Percentiles rank a stretch among this genome's conserved stretches.
These are phyloP conservation scores for Asterionellopsis glacialis DNA, from an alignment of 108 stramenopile genomes.

Conservation along the genomic window DNA sequence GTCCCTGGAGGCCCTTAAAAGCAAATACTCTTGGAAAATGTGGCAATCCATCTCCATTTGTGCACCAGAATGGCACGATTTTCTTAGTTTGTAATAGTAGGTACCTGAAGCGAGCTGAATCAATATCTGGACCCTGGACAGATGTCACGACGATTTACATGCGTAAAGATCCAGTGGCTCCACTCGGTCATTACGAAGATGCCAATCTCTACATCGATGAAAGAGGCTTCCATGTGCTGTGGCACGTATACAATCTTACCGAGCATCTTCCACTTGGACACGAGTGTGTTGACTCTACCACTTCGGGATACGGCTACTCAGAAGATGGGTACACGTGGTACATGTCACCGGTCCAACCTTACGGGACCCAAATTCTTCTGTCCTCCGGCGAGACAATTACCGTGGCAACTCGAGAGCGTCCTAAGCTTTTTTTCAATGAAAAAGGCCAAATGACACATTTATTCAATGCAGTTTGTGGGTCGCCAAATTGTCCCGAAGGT, in stretches of 20 bases:
- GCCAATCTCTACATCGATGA: constrained; percentile 1
- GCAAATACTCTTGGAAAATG: constrained; percentile 3
- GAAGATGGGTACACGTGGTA: too few relatives aligned
- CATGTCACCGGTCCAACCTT: background rate
- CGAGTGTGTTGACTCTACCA: too few relatives aligned
- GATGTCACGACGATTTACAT: background rate
- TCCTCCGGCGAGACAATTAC: background rate
- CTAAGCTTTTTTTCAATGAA: constrained; percentile 1
- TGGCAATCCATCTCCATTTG: constrained; percentile 17
- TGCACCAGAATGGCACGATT: constrained; percentile 15
- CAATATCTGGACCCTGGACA: background rate
- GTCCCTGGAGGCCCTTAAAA: constrained; percentile 12
- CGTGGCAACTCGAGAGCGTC: constrained; percentile 10
- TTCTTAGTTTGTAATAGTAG: constrained; percentile 5
- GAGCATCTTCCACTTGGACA: too few relatives aligned
- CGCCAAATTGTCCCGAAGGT: constrained; percentile 1
- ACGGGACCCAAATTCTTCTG: constrained; percentile 4
- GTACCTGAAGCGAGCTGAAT: background rate
- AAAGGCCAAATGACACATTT: constrained; percentile 7
- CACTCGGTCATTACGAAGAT: constrained; percentile 1
- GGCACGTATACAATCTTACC: background rate
- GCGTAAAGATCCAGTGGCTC: background rate
- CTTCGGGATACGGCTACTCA: too few relatives aligned
- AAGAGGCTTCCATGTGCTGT: background rate
- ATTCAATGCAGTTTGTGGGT: constrained; percentile 7